Base-by-base conservation (phyloP, 208 protist genomes). In the Trypanosoma platydactyli region DNA sequence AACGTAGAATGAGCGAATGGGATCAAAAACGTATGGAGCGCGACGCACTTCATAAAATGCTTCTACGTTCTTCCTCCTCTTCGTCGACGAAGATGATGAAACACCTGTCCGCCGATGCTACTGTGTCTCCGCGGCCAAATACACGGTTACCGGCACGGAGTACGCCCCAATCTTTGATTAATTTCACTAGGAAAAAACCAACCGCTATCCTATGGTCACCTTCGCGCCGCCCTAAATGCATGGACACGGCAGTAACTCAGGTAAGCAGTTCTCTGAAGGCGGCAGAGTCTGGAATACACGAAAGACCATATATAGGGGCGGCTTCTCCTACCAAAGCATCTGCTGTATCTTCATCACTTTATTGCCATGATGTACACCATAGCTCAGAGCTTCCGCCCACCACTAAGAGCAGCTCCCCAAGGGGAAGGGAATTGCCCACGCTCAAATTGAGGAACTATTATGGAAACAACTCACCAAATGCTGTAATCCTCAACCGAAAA, bases 1-100 rank as follows among this genome's bases (percentile, higher is more conserved):
- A 53, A 45, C 1, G 61, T 4, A 46, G 63, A n/a, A 2, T 29
- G 45, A 45, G 4, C 5, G 67, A 61, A 27, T 50, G 66, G 3
- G 58, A 57, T 6, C 46, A 64, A 15, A 25, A 25, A 5, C 42
- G 29, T 3, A 50, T 59, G 9, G 62, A 63, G 18, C 59, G 73
- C 11, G 78, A 80, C 0, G 51, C 64, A 15, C 45, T 83, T 46
- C 63, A 63, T 13, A 57, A 63, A 0, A 67, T 68, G 29, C 42
- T 80, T 24, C 33, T 70, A 24, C 65, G 75, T 3, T 60, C 38
- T 27, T 35, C 50, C 9, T 35, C 50, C 9, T 30, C 45, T 33
- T 5, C 62, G 1, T 54, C 49, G 33, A 46, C 16, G 9, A 65
- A 52, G 25, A 52, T 41, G 11, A 27, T 20, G 9, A 52, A 29